These are phyloP conservation scores for Ministeria vibrans DNA, from an alignment of 78 protist genomes.

Conservation along the genomic window DNA sequence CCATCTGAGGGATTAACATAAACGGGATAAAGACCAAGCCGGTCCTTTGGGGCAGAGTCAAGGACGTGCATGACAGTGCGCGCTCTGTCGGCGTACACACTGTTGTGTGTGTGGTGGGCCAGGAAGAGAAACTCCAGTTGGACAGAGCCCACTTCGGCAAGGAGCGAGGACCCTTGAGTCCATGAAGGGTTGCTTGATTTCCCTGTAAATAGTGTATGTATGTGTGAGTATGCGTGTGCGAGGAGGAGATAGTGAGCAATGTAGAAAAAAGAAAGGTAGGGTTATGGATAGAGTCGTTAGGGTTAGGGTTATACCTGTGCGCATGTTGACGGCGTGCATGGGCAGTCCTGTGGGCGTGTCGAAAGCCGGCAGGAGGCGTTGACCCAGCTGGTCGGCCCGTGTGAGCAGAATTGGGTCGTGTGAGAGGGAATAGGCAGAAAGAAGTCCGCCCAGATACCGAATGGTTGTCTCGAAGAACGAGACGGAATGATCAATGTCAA, in stretches of 20 bases:
- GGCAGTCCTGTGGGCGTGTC: conserved; percentile 51
- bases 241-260: background rate
- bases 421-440: conserved; percentile 49
- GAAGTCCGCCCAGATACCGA: conserved; percentile 69
- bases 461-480: conserved; percentile 67
- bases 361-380: conserved; percentile 40
- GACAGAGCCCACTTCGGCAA: conserved; percentile 65
- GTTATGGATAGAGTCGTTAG: conserved; percentile 4
- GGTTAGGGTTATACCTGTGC: conserved; percentile 6
- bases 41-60: background rate
- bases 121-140: conserved; percentile 66
- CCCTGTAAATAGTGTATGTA: too few species aligned
- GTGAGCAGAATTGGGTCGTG: conserved; percentile 15
- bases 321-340: background rate
- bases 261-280: background rate
- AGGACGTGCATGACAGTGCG: background rate
- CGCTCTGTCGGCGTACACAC: background rate
- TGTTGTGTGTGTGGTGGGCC: conserved; percentile 24
- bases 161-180: conserved; percentile 12
- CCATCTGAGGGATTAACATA: background rate
- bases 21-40: background rate
- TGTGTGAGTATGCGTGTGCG: too few species aligned
- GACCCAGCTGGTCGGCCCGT: conserved; percentile 38
- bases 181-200: background rate
- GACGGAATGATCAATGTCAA: too few species aligned